Percentiles rank a stretch among this genome's conserved stretches.
Conservation (phyloP, 2,329 filamentous ascomycete species). For the Aspergillus candidus region DNA sequence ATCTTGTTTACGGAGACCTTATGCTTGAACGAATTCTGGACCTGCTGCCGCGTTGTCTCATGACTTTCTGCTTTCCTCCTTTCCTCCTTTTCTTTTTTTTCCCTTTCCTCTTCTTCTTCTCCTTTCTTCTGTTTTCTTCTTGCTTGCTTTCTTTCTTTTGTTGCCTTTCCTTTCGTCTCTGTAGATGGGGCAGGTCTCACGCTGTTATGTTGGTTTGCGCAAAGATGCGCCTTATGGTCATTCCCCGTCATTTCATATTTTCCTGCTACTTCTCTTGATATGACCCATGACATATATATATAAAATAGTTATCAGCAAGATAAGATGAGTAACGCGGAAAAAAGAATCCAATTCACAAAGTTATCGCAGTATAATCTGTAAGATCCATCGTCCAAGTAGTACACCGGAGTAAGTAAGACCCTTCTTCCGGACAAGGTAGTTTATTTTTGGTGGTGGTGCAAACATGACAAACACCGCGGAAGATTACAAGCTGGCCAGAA, state of each 20-base stretch:
- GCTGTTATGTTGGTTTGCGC: slow-evolving; percentile 1
- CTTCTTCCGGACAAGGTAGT: slow-evolving; percentile 3
- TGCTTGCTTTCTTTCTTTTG: background rate
- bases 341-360: too few relatives aligned
- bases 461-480: slow-evolving; percentile 29
- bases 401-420: background rate
- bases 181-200: slow-evolving; percentile 1
- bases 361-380: too few relatives aligned
- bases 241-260: background rate
- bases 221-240: background rate
- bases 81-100: too few relatives aligned
- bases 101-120: background rate
- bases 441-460: slow-evolving; percentile 21
- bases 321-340: too few relatives aligned
- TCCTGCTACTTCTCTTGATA: background rate
- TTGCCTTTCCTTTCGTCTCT: background rate
- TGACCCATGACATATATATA: background rate
- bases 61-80: too few relatives aligned
- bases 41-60: too few relatives aligned
- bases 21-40: too few relatives aligned
- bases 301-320: too few relatives aligned
- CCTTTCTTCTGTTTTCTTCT: background rate
- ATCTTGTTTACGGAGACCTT: too few relatives aligned
- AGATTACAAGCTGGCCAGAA: slow-evolving; percentile 30
- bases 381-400: background rate